Evolutionary conservation across 2,329 filamentous ascomycete genomes (phyloP), one percentile per base, ranked within the genome.

Genomic region (Colletotrichum salicis): DNA sequence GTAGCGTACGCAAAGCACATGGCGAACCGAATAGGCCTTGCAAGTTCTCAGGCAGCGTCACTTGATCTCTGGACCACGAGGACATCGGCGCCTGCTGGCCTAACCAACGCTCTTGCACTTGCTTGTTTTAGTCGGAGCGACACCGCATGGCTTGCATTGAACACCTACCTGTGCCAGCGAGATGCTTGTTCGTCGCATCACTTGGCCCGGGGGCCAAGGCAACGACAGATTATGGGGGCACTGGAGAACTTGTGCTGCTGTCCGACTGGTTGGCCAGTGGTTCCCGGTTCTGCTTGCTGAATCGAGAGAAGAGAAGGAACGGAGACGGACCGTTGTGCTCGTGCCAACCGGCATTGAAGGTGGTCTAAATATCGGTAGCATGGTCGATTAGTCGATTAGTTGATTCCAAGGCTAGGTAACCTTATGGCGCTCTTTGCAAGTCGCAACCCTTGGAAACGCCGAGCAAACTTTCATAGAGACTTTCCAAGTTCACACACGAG

Each of bases 181-280:
- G 29, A 70, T 71, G 67, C 70, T 61, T 71, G 67, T 52, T 66
- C 48, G 48, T 57, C 35, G 69, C 69, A 60, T 57, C 64, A 48
- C 57, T 60, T 48, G 24, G 37, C 52, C 54, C 19, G 48, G 63
- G 33, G 31, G 57, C 52, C 58, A 54, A 68, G 58, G 35, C 52
- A 35, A n/a, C 37, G 45, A 67, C 35, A 51, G 48, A 67, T 57
- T 52, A 55, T 48, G 58, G 35, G 48, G 29, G 31, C 15, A 24
- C 11, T 24, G 56, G 57, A 35, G 51, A 58, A 29, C 31, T 60
- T 31, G 52, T 19, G 19, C n/a, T 61, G 41, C 13, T 48, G 41
- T 22, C n/a, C 37, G 19, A 15, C 15, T 41, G 37, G 37, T 13
- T 41, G 13, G 48, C 29, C 37, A 61, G 51, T 71, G 57, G 24